Evolutionary conservation across 2,329 filamentous ascomycete species (phyloP).

Genomic region (Sporothrix brunneoviolacea): DNA sequence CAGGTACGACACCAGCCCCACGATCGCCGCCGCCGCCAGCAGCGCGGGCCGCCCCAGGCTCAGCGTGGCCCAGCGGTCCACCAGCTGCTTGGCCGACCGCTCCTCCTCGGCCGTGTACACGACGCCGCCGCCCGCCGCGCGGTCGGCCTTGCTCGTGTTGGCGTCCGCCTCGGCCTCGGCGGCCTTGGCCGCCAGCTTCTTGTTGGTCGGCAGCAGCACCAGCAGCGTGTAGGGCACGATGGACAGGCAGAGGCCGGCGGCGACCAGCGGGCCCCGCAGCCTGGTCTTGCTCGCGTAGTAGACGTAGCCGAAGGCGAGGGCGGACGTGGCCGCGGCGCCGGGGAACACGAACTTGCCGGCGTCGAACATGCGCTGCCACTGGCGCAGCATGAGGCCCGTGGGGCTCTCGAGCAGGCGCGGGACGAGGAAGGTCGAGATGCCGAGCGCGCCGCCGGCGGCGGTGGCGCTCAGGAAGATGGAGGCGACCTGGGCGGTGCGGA

Average conservation of each 20-base stretch:
- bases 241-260: constrained; percentile 37
- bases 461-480: constrained; percentile 45
- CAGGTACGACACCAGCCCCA: constrained; percentile 10
- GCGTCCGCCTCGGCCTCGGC: constrained; percentile 31
- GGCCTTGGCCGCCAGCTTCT: constrained; percentile 38
- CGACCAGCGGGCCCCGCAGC: constrained; percentile 37
- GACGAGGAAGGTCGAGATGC: constrained; percentile 37
- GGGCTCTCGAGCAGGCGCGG: constrained; percentile 51
- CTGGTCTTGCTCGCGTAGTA: constrained; percentile 15
- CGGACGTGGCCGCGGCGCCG: constrained; percentile 32
- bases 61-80: constrained; percentile 49
- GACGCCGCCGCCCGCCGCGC: constrained; percentile 4
- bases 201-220: constrained; percentile 41
- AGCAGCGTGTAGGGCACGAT: constrained; percentile 47
- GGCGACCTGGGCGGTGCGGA: constrained; percentile 39
- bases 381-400: constrained; percentile 45
- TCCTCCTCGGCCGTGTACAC: constrained; percentile 21
- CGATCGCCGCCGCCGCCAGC: constrained; percentile 12
- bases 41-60: constrained; percentile 34
- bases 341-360: constrained; percentile 34
- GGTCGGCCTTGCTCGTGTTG: background rate
- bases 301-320: constrained; percentile 38
- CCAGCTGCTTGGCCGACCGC: constrained; percentile 37
- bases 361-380: constrained; percentile 43
- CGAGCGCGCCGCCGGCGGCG: constrained; percentile 31